These are phyloP conservation scores for Lodderomyces theae DNA, from an alignment of 1,139 yeast species.

Conservation along the genomic window DNA sequence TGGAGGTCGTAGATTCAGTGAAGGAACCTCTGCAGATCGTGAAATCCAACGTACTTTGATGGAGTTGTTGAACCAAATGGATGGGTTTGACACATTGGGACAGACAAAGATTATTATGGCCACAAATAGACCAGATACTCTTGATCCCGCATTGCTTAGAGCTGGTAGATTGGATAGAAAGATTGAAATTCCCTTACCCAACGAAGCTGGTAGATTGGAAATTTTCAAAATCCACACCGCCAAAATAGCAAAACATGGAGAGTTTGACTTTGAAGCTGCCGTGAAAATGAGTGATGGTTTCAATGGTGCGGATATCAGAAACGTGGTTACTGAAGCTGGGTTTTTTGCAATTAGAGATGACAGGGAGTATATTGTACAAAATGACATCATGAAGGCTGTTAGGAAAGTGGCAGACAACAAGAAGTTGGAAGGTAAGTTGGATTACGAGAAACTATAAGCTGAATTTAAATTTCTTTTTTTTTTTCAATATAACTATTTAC, in stretches of 20 bases:
- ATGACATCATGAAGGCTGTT: slow-evolving; percentile 96
- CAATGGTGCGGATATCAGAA: slow-evolving; percentile 98
- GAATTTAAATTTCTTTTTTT: too few species aligned
- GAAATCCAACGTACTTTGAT: slow-evolving; percentile 98
- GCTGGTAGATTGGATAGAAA: slow-evolving; percentile 98
- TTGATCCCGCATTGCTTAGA: slow-evolving; percentile 97
- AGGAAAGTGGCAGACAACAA: slow-evolving; percentile 96
- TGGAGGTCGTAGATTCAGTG: slow-evolving; percentile 97
- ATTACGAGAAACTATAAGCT: slow-evolving; percentile 76
- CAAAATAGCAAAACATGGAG: slow-evolving; percentile 87
- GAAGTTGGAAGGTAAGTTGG: slow-evolving; percentile 94
- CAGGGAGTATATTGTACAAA: slow-evolving; percentile 89
- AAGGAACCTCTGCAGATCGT: slow-evolving; percentile 98
- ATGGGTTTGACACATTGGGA: slow-evolving; percentile 95
- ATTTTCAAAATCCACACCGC: slow-evolving; percentile 92
- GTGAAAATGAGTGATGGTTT: slow-evolving; percentile 99
- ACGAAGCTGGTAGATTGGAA: slow-evolving; percentile 93
- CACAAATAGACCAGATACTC: slow-evolving; percentile 96
- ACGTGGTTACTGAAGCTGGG: slow-evolving; percentile 98
- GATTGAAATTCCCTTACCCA: slow-evolving; percentile 94
- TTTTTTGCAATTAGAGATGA: slow-evolving; percentile 98
- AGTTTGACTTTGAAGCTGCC: slow-evolving; percentile 94
- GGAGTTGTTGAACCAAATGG: slow-evolving; percentile 98
- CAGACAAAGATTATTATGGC: slow-evolving; percentile 99
- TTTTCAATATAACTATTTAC: slow-evolving; percentile 9